Conservation (phyloP, 2,329 filamentous ascomycete species). For the Diplodia corticola region DNA sequence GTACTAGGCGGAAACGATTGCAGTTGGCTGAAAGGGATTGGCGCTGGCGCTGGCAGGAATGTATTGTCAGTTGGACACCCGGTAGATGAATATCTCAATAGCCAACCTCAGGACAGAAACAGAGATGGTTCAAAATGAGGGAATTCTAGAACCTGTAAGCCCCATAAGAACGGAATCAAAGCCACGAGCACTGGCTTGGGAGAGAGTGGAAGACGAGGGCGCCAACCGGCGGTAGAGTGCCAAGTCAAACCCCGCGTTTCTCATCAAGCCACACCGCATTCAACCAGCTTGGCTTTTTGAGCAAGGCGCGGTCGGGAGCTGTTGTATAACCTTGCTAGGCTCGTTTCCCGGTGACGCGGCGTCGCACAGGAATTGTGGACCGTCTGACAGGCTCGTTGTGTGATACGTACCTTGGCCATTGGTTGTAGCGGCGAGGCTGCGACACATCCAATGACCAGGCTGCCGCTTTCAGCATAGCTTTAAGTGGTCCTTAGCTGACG, state of each 20-base stretch:
- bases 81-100: not conserved
- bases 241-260: constrained; percentile 21
- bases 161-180: not conserved
- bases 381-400: not conserved
- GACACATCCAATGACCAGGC: not conserved
- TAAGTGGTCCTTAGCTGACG: too few species aligned
- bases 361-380: constrained; percentile 1
- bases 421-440: not conserved
- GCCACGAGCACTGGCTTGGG: not conserved
- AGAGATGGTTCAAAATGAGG: not conserved
- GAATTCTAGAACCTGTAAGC: not conserved
- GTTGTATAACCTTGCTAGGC: not conserved
- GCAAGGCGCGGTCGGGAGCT: not conserved
- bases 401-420: not conserved
- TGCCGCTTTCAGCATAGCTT: not conserved
- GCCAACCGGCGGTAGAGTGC: not conserved
- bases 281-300: constrained; percentile 11
- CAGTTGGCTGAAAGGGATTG: not conserved
- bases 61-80: not conserved
- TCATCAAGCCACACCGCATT: constrained; percentile 19
- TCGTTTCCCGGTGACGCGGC: not conserved
- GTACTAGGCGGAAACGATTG: not conserved
- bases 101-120: not conserved
- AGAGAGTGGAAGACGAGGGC: not conserved
- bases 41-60: not conserved